phyloP scores from a whole-genome alignment of 1,139 yeast species.

The Pneumocystis jirovecii region DNA sequence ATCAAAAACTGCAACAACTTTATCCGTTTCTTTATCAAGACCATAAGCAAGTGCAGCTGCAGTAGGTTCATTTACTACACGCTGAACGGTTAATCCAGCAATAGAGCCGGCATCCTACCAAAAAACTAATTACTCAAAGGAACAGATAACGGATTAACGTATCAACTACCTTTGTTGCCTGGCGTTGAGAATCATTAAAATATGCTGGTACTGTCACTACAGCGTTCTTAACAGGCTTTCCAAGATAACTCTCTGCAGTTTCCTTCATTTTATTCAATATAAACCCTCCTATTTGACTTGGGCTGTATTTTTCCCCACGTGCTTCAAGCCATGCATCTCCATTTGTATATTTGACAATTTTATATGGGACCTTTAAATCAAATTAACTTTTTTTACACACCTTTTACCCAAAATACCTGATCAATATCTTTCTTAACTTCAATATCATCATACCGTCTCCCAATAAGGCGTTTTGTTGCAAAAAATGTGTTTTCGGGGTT shows the following conservation, averaged over 20 bases:
- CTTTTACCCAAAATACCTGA: neutral
- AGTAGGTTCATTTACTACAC: constrained; percentile 98
- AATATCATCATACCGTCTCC: constrained; percentile 89
- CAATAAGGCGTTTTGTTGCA: constrained; percentile 97
- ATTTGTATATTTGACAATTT: constrained; percentile 85
- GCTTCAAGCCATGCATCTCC: constrained; percentile 99
- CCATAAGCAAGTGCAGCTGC: constrained; percentile 98
- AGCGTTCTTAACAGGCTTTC: constrained; percentile 74
- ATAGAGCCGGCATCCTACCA: constrained; percentile 79
- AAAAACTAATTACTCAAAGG: neutral
- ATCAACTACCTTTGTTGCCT: constrained; percentile 54
- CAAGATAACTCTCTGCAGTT: constrained; percentile 84
- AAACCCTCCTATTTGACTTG: constrained; percentile 96
- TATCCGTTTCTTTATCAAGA: constrained; percentile 63
- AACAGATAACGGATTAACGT: neutral
- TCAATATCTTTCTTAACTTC: constrained; percentile 90
- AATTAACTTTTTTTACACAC: neutral
- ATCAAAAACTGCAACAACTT: constrained; percentile 72
- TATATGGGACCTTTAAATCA: constrained; percentile 77
- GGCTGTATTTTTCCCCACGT: constrained; percentile 81
- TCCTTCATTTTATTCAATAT: constrained; percentile 91
- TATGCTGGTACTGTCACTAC: constrained; percentile 97
- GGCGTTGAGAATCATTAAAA: constrained; percentile 96
- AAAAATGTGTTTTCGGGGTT: constrained; percentile 95
- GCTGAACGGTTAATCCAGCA: constrained; percentile 86